Percentiles rank a stretch among this genome's conserved stretches.
phyloP scores from a whole-genome alignment of 805 yeast species.

The Phaffomyces antillensis region DNA sequence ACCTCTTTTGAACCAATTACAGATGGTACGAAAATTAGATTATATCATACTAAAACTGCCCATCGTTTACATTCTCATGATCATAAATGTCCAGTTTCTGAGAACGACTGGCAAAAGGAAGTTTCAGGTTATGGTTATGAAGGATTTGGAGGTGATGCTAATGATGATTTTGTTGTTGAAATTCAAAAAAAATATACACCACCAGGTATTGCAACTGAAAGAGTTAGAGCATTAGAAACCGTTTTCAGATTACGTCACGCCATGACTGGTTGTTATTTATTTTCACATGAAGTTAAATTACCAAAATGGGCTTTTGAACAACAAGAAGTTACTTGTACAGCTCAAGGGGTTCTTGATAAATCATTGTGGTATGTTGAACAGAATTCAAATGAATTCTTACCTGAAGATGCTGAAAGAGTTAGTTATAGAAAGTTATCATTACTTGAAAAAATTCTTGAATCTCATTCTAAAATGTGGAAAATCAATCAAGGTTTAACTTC shows the following conservation, averaged over 20 bases:
- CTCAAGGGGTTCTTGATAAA: slow-evolving; percentile 54
- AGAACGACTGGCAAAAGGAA: slow-evolving; percentile 79
- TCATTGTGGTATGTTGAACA: slow-evolving; percentile 71
- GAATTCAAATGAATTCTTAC: slow-evolving; percentile 45
- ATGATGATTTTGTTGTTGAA: slow-evolving; percentile 76
- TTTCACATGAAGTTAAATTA: slow-evolving; percentile 66
- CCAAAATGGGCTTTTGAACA: slow-evolving; percentile 84
- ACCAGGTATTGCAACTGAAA: slow-evolving; percentile 44
- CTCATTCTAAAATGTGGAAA: slow-evolving; percentile 71
- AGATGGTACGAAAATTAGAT: slow-evolving; percentile 66
- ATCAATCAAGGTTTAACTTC: slow-evolving; percentile 63
- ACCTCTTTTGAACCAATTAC: slow-evolving; percentile 52
- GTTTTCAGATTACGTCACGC: slow-evolving; percentile 72
- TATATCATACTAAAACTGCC: slow-evolving; percentile 48
- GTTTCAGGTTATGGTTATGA: slow-evolving; percentile 70
- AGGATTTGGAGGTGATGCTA: slow-evolving; percentile 75
- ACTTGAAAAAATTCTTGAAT: slow-evolving; percentile 54
- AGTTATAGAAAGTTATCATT: slow-evolving; percentile 49
- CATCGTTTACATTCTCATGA: slow-evolving; percentile 80
- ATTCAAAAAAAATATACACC: slow-evolving; percentile 49
- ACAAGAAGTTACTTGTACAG: slow-evolving; percentile 78
- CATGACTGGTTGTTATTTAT: slow-evolving; percentile 69
- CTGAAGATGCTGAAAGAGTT: slow-evolving; percentile 37
- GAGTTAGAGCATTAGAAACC: slow-evolving; percentile 60
- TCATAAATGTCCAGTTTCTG: slow-evolving; percentile 70